Evolutionary conservation across 495 filamentous ascomycete genomes (phyloP), one percentile per base, ranked within the genome.

Genomic region (Hamigera avellanea): DNA sequence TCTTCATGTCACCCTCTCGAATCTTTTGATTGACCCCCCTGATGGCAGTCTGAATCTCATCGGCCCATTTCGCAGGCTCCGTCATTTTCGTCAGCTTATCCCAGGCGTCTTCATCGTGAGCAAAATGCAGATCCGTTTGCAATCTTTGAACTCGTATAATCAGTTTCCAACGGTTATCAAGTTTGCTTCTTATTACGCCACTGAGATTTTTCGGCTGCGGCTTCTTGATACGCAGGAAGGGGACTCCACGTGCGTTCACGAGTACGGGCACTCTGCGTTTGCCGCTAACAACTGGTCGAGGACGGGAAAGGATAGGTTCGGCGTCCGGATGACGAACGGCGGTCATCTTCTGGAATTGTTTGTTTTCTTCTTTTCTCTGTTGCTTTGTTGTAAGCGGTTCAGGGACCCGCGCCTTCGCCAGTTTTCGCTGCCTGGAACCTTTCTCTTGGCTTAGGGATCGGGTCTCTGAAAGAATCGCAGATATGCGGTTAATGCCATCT

Each of bases 141-240:
- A 72, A 25, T 16, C 50, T 46, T 1, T 59, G 46, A 6, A 57
- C 48, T 5, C 43, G 48, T 15, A 49, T 46, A 17, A 62, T 49
- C 14, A 47, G 41, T 6, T 52, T 48, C 40, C 63, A 62, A 16
- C 68, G 60, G 14, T 46, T 61, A 13, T 65, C 51, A 13, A 71
- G 42, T 35, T 72, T 78, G 19, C 70, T 55, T 7, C 65, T 53
- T 9, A 91, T 52, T 0, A 81, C 58, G 2, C 68, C 54, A 41
- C 67, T 72, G 3, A 88, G 57, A 25, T 56, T 56, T 19, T 49
- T 44, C 4, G 81, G 67, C 46, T 85, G 80, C 6, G 81, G 81
- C 50, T 86, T 86, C 42, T 64, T 69, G 34, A 83, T 52, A 16
- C 81, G 75, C 29, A 91, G 54, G 40, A 87, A 79, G 0, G 84